Percentiles rank a stretch among this genome's conserved stretches.
These are phyloP conservation scores for Termitomyces sp. DNA, from an alignment of 768 basidiomycete species.

Conservation along the genomic window DNA sequence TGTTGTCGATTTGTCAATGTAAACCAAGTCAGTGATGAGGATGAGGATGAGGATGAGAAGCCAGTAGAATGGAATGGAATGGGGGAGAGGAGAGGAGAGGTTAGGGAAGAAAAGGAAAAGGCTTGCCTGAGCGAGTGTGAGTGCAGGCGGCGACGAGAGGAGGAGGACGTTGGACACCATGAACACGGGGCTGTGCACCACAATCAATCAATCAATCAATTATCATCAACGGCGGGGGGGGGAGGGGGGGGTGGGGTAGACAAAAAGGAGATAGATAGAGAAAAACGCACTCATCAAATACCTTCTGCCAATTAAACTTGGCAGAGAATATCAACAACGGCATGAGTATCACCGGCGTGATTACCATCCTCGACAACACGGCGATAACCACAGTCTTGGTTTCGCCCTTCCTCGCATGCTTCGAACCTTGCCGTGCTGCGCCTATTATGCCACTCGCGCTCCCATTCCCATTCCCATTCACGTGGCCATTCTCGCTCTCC, in stretches of 20 bases:
- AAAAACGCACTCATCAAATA: constrained; percentile 71
- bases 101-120: no score
- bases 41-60: neutral
- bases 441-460: neutral
- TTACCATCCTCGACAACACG: constrained; percentile 80
- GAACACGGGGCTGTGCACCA: constrained; percentile 73
- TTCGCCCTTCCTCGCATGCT: constrained; percentile 32
- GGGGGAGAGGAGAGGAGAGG: no score
- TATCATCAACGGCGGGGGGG: no score
- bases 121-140: constrained; percentile 49
- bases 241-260: no score
- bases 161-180: constrained; percentile 82
- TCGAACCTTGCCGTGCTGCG: neutral
- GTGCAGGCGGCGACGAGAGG: constrained; percentile 76
- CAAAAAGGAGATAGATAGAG: neutral
- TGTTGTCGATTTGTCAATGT: no score
- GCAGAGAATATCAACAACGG: constrained; percentile 70
- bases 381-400: constrained; percentile 79
- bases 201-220: no score
- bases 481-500: constrained; percentile 6
- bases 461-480: neutral
- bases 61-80: neutral
- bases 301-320: constrained; percentile 47
- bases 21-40: no score
- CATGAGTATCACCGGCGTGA: constrained; percentile 74